phyloP scores from a whole-genome alignment of 495 filamentous ascomycete species.

The Tuber borchii region DNA sequence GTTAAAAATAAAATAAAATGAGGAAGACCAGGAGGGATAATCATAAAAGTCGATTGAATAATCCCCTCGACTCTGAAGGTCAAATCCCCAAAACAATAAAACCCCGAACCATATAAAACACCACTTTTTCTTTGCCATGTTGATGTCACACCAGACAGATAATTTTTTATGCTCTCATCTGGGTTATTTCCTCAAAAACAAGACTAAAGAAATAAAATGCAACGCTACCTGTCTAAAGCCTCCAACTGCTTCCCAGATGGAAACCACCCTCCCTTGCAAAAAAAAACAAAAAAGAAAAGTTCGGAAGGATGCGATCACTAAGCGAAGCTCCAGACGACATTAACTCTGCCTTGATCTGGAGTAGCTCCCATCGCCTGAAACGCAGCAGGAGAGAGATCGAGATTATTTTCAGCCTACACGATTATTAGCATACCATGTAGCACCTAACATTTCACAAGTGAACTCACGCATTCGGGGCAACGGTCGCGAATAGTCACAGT shows the following conservation, averaged over 20 bases:
- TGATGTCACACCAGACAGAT: neutral
- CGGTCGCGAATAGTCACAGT: constrained; percentile 13
- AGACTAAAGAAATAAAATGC: constrained; percentile 4
- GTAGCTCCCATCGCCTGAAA: neutral
- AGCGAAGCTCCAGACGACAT: neutral
- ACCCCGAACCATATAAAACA: constrained; percentile 6
- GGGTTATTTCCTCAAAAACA: constrained; percentile 4
- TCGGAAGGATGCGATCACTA: neutral
- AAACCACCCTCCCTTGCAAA: neutral
- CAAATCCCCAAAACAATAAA: constrained; percentile 9
- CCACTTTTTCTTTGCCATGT: neutral
- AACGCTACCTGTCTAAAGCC: constrained; percentile 4
- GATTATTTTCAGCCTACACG: neutral
- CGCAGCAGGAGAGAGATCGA: constrained; percentile 25
- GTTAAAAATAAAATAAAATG: constrained; percentile 12
- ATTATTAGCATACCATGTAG: constrained; percentile 10
- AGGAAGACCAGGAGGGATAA: constrained; percentile 12
- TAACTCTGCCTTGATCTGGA: constrained; percentile 7
- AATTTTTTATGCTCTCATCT: neutral
- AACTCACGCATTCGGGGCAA: constrained; percentile 36
- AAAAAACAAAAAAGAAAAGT: neutral
- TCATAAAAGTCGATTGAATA: neutral
- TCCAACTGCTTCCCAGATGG: neutral
- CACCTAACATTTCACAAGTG: neutral
- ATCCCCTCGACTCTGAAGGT: neutral